These are phyloP conservation scores for Clitoria ternatea DNA, from an alignment of 306 rosid genomes.

Conservation along the genomic window DNA sequence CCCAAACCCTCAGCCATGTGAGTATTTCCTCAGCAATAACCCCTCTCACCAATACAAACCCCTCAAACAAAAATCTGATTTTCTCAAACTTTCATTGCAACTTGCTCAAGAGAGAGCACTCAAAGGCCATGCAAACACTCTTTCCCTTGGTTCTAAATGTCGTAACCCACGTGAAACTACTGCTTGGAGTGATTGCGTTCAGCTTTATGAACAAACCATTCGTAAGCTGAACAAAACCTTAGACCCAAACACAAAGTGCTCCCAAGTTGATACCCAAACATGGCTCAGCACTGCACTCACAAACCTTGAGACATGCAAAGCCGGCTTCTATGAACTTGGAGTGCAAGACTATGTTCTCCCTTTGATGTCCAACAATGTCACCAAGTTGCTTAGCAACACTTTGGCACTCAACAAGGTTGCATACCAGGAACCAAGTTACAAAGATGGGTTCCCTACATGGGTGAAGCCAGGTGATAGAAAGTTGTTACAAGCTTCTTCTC, in stretches of 20 bases:
- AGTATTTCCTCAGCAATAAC: conserved; percentile 38
- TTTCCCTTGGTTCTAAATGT: too few species aligned
- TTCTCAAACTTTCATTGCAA: too few species aligned
- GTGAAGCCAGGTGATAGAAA: too few species aligned
- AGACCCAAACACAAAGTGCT: conserved; percentile 26
- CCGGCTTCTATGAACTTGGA: conserved; percentile 54
- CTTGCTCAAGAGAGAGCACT: too few species aligned
- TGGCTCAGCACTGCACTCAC: conserved; percentile 72
- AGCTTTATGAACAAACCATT: conserved; percentile 47
- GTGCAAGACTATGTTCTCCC: conserved; percentile 39
- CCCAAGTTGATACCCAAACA: conserved; percentile 47
- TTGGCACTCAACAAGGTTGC: conserved; percentile 51
- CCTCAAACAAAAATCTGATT: conserved; percentile 40
- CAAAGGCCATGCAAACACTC: too few species aligned
- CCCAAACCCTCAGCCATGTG: conserved; percentile 59
- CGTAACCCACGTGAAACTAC: too few species aligned
- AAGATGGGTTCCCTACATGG: conserved; percentile 41
- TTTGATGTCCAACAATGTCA: conserved; percentile 54
- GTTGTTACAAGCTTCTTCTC: too few species aligned
- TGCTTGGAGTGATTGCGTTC: conserved; percentile 67
- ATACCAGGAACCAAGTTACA: conserved; percentile 10
- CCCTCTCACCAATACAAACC: not conserved
- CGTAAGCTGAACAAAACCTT: conserved; percentile 42
- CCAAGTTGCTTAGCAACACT: conserved; percentile 53
- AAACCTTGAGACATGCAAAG: conserved; percentile 52